A percentile compares a stretch with the other conserved stretches of the same genome.
phyloP scores from a whole-genome alignment of 805 yeast species.

The Saturnispora sanitii region DNA sequence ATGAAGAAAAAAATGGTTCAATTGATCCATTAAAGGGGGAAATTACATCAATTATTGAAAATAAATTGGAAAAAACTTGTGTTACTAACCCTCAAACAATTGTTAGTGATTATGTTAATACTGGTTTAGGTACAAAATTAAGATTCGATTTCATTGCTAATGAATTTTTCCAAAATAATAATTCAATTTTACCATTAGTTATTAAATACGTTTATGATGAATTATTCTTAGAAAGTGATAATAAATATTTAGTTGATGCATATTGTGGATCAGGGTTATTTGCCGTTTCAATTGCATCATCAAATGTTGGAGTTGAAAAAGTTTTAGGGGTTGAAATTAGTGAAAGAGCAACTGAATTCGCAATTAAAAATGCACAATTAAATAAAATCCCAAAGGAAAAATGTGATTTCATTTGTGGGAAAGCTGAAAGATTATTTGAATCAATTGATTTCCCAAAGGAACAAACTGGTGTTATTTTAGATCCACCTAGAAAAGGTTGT shows the following conservation, averaged over 20 bases:
- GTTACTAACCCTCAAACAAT: conserved; percentile 71
- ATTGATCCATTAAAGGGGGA: conserved; percentile 17
- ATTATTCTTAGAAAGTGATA: conserved; percentile 31
- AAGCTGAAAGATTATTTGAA: conserved; percentile 83
- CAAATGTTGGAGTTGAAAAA: conserved; percentile 28
- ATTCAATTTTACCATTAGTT: conserved; percentile 77
- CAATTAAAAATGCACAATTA: conserved; percentile 65
- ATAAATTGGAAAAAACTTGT: conserved; percentile 47
- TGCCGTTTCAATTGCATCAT: conserved; percentile 66
- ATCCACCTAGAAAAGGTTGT: conserved; percentile 97
- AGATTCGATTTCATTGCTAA: conserved; percentile 87
- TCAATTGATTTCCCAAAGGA: conserved; percentile 65
- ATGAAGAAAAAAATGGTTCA: conserved; percentile 26
- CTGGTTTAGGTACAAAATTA: conserved; percentile 29
- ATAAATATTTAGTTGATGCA: conserved; percentile 75
- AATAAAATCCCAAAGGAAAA: conserved; percentile 54
- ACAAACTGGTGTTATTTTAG: conserved; percentile 81
- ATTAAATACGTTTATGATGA: conserved; percentile 73
- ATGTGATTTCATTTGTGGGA: conserved; percentile 80
- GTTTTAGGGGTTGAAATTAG: conserved; percentile 93
- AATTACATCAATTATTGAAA: conserved; percentile 8
- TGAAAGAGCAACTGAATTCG: conserved; percentile 84
- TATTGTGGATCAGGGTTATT: conserved; percentile 95
- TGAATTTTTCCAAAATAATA: conserved; percentile 93
- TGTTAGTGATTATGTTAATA: conserved; percentile 68